Percentiles rank a stretch among this genome's conserved stretches.
phyloP scores from a whole-genome alignment of 2,329 filamentous ascomycete species.

The Botrytis squamosa region DNA sequence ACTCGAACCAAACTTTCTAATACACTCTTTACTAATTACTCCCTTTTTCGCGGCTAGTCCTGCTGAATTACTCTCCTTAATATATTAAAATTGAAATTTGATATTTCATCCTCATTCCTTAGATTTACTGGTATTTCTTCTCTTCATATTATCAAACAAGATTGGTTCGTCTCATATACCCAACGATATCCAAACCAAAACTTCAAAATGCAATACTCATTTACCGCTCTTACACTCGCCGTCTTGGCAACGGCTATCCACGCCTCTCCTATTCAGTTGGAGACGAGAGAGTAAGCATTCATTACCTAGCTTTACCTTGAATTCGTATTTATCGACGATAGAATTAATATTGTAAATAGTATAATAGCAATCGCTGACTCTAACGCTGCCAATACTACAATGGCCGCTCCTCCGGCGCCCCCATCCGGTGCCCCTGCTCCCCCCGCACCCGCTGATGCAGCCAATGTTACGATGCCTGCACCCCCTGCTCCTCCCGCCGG shows the following conservation, averaged over 20 bases:
- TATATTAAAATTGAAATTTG: neutral
- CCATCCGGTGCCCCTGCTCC: neutral
- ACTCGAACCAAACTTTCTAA: neutral
- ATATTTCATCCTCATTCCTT: neutral
- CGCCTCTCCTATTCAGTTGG: neutral
- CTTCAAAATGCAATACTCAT: neutral
- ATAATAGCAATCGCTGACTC: neutral
- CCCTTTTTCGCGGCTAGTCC: neutral
- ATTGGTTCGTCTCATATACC: neutral
- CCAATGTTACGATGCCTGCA: neutral
- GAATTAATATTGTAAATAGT: neutral
- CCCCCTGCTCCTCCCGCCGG: neutral
- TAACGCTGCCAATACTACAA: neutral
- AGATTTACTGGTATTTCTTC: neutral
- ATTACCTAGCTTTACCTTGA: neutral
- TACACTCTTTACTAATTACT: neutral
- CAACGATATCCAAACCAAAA: neutral
- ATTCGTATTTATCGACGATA: neutral
- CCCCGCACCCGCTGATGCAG: no score
- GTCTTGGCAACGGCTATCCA: neutral
- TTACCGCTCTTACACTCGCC: neutral
- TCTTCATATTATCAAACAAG: neutral
- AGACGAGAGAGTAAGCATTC: slow-evolving; percentile 5
- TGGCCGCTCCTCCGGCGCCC: neutral
- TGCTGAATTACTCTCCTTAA: slow-evolving; percentile 5